Conservation (phyloP, 2,329 filamentous ascomycete genomes). For the Keithomyces neogunnii region DNA sequence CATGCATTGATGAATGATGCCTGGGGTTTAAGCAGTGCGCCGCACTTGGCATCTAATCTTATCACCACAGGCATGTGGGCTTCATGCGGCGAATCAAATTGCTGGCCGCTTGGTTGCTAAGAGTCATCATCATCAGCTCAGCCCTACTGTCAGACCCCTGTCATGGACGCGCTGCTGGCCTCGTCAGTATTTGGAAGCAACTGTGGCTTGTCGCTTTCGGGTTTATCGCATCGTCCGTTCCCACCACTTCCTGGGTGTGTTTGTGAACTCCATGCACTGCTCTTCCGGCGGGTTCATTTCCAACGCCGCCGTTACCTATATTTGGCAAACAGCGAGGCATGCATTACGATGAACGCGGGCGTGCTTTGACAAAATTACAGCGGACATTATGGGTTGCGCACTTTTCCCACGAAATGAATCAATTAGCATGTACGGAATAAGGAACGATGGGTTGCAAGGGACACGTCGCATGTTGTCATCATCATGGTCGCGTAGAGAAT, state of each 20-base stretch:
- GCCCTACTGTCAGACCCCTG: constrained; percentile 3
- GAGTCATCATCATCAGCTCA: constrained; percentile 6
- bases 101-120: neutral
- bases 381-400: too few relatives aligned
- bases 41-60: neutral
- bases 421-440: neutral
- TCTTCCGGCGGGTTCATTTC: too few relatives aligned
- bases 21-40: too few relatives aligned
- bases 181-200: neutral
- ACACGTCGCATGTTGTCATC: neutral
- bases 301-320: too few relatives aligned
- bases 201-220: constrained; percentile 1
- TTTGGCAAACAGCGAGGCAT: too few relatives aligned
- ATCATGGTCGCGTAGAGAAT: constrained; percentile 2
- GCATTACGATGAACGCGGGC: neutral
- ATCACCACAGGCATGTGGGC: neutral
- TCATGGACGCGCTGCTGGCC: neutral
- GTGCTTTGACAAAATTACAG: neutral
- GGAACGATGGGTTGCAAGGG: neutral
- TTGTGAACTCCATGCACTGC: neutral
- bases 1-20: too few relatives aligned
- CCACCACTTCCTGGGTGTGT: neutral
- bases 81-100: neutral
- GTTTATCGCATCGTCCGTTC: neutral
- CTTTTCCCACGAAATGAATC: too few relatives aligned